A percentile compares a stretch with the other conserved stretches of the same genome.
Evolutionary conservation across 192 early-diverging fungal genomes (phyloP).

Genomic region (Irineochytrium annulatum): DNA sequence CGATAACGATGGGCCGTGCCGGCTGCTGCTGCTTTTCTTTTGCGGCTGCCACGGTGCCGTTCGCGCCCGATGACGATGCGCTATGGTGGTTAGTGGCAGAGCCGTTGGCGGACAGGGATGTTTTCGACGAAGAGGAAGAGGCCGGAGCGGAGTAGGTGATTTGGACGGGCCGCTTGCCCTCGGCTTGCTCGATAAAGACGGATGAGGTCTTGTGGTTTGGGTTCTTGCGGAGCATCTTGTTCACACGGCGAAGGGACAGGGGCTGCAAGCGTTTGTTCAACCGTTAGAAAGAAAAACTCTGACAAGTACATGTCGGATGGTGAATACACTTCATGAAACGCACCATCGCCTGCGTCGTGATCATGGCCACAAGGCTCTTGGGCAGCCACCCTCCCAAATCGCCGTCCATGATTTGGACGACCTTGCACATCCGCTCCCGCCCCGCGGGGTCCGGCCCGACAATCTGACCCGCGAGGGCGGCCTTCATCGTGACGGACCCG

Average conservation of each 20-base stretch:
- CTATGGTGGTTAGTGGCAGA: background rate
- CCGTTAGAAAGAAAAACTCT: background rate
- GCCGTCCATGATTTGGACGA: constrained; percentile 43
- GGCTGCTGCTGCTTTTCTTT: background rate
- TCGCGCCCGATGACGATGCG: too few relatives aligned
- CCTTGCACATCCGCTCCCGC: constrained; percentile 21
- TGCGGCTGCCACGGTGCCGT: background rate
- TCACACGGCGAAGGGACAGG: constrained; percentile 16
- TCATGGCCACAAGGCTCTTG: constrained; percentile 27
- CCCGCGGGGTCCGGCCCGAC: constrained; percentile 24
- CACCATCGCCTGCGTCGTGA: constrained; percentile 41
- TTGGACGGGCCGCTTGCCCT: background rate
- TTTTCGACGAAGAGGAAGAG: background rate
- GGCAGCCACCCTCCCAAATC: constrained; percentile 47
- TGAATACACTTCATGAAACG: constrained; percentile 25
- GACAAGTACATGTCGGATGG: background rate
- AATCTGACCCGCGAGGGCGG: constrained; percentile 37
- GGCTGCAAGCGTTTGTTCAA: background rate
- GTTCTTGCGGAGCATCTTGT: constrained; percentile 25
- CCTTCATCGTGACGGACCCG: constrained; percentile 35
- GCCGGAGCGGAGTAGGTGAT: background rate
- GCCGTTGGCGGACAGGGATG: background rate
- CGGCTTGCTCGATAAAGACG: background rate
- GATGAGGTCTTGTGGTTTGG: constrained; percentile 7
- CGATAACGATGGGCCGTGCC: too few relatives aligned